Base-by-base conservation (phyloP, 2,329 filamentous ascomycete species). In the Aureobasidium sp. region DNA sequence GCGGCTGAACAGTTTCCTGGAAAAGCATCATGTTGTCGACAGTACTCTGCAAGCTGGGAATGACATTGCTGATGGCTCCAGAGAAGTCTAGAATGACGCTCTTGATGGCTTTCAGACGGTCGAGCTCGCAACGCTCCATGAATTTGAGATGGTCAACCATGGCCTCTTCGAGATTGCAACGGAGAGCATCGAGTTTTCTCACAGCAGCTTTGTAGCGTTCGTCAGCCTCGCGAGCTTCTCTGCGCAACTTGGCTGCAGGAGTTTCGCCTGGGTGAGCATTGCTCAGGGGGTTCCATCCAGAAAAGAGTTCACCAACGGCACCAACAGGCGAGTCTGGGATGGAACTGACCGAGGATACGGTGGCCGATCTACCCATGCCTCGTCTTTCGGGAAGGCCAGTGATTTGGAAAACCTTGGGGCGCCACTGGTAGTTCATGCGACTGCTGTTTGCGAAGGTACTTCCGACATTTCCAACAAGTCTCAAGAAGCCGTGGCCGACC, bases 11-110 rank as follows among this genome's bases (percentile, higher is more conserved):
- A 0, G 94, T 97, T 78, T 99, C 94, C 74, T 99, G 94, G 77
- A 95, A 99, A 49, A 99, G 81, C 86, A 99, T 91, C 92, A 99
- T 96, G 71, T 95, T 91, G 77, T 99, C 94, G 25, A 99, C 91
- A 0, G 92, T 91, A 62, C 93, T 93, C 75, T 97, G 94, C 64
- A 99, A 78, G 69, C 89, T 95, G 19, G 94, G 95, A 64, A 99
- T 97, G 68, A 96, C 93, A 69, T 99, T 99, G 79, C 93, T 93
- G 73, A 99, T 89, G 38, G 93, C 91, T 47, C 94, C 94, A 4
- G 93, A 96, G 74, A 99, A 97, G 75, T 99, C 95, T 45, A 99
- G 83, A 64, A 99, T 87, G 57, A 99, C 95, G 25, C 93, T 93
- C 80, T 99, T 97, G 80, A 99, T 94, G 21, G 95, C 94, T 80